phyloP scores from a whole-genome alignment of 139 green algal species.

The Chlamydomonas asymmetrica region DNA sequence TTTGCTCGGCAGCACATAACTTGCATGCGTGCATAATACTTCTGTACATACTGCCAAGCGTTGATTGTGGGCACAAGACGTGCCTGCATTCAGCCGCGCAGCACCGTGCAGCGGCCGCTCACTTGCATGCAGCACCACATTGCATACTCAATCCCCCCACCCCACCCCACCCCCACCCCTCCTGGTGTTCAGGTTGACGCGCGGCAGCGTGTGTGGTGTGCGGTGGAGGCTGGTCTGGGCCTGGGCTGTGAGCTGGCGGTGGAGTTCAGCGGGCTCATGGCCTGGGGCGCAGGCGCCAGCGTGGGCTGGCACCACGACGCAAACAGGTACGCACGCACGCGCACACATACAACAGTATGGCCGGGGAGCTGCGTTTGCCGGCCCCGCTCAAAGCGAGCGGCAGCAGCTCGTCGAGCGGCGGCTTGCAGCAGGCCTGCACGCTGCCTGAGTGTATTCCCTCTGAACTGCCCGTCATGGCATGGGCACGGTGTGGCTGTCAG shows the following conservation, averaged over 20 bases:
- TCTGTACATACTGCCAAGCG: background rate
- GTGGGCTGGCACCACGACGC: constrained; percentile 36
- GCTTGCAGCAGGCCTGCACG: background rate
- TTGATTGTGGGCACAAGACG: background rate
- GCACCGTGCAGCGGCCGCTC: background rate
- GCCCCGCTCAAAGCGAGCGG: background rate
- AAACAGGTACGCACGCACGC: constrained; percentile 35
- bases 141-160: background rate
- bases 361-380: background rate
- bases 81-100: background rate
- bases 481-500: background rate
- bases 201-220: constrained; percentile 15
- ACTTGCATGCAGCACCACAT: background rate
- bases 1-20: background rate
- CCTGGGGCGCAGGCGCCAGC: constrained; percentile 18
- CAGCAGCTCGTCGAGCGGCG: too few species aligned
- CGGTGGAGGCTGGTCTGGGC: constrained; percentile 31
- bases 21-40: background rate
- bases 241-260: constrained; percentile 14
- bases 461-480: background rate
- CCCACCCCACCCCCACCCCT: background rate
- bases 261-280: constrained; percentile 27
- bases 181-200: background rate
- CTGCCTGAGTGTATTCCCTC: background rate
- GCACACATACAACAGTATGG: background rate